phyloP scores from a whole-genome alignment of 768 basidiomycete species.

The Boletellus emodensis region DNA sequence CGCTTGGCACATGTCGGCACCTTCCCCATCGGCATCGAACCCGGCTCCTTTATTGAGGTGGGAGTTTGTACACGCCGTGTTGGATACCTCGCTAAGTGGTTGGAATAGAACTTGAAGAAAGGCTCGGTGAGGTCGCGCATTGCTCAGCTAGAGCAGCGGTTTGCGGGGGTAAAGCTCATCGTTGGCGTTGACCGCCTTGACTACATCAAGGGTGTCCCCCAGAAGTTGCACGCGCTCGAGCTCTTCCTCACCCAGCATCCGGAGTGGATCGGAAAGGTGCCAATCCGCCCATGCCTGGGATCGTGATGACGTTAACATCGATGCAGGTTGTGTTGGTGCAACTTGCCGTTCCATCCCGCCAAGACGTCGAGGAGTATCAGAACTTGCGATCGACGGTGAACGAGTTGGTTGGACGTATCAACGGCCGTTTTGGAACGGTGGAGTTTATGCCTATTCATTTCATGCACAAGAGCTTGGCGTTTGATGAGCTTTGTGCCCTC shows the following conservation, averaged over 20 bases:
- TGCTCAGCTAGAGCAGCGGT: constrained; percentile 78
- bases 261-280: constrained; percentile 96
- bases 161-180: constrained; percentile 93
- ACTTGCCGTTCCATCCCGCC: constrained; percentile 93
- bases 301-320: background rate
- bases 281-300: constrained; percentile 6
- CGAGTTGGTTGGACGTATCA: constrained; percentile 97
- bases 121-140: constrained; percentile 80
- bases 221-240: constrained; percentile 95
- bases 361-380: constrained; percentile 99
- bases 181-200: constrained; percentile 98
- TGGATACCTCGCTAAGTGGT: background rate
- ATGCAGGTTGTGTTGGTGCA: constrained; percentile 88
- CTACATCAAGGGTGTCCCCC: constrained; percentile 99
- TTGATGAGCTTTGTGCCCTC: constrained; percentile 96
- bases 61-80: constrained; percentile 11
- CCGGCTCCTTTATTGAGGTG: constrained; percentile 83
- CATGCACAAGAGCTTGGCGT: constrained; percentile 92
- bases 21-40: constrained; percentile 99
- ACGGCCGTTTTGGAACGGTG: constrained; percentile 97
- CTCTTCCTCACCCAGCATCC: constrained; percentile 96
- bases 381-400: constrained; percentile 94
- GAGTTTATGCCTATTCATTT: constrained; percentile 99
- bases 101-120: constrained; percentile 67
- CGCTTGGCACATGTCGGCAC: constrained; percentile 96